These are phyloP conservation scores for Vaccinium macrocarpon DNA, from an alignment of 148 eudicot genomes.

Conservation along the genomic window DNA sequence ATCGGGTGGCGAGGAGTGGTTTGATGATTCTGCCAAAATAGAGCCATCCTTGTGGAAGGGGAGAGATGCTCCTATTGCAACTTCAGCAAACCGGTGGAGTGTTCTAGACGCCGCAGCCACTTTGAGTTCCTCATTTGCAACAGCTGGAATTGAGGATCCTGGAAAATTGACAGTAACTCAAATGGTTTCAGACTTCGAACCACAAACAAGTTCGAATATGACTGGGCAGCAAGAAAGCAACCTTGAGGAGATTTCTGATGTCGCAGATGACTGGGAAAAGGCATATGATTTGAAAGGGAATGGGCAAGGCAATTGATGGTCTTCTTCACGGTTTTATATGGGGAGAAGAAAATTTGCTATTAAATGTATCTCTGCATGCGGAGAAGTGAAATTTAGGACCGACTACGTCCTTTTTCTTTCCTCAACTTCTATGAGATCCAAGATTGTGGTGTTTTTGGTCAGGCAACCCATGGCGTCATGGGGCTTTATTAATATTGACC, in stretches of 20 bases:
- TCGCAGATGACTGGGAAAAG: slow-evolving; percentile 88
- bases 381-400: background rate
- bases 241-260: slow-evolving; percentile 35
- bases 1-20: slow-evolving; percentile 70
- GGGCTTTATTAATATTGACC: background rate
- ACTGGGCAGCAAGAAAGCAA: slow-evolving; percentile 16
- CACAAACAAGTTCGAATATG: slow-evolving; percentile 20
- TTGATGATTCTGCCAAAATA: slow-evolving; percentile 27
- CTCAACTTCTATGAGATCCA: background rate
- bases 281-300: slow-evolving; percentile 53
- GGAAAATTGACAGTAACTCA: slow-evolving; percentile 24
- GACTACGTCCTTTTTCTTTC: background rate
- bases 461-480: background rate
- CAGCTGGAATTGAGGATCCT: slow-evolving; percentile 22
- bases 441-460: slow-evolving; percentile 12
- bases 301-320: background rate
- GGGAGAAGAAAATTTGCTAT: background rate
- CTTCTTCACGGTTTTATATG: background rate
- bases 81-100: slow-evolving; percentile 69
- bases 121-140: slow-evolving; percentile 28
- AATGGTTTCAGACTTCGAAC: slow-evolving; percentile 25
- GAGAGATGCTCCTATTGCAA: slow-evolving; percentile 44
- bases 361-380: background rate
- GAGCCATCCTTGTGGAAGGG: slow-evolving; percentile 38
- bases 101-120: slow-evolving; percentile 51